Evolutionary conservation across 2,329 filamentous ascomycete species (phyloP).

Genomic region (Fusarium falciforme): DNA sequence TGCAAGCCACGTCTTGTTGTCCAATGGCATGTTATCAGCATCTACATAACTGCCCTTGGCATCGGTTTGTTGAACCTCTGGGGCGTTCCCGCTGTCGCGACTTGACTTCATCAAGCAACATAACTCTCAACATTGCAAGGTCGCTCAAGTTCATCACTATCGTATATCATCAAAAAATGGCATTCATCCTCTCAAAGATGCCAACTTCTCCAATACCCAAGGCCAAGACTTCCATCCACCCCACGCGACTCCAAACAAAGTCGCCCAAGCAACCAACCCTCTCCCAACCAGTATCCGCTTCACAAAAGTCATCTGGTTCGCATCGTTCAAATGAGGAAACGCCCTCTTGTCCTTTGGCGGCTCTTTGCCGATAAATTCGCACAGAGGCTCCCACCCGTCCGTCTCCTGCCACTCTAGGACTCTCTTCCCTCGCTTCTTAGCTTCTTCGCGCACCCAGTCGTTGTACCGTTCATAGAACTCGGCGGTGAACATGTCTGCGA

Average conservation of each 20-base stretch:
- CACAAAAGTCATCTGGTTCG: slow-evolving; percentile 5
- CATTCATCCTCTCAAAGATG: background rate
- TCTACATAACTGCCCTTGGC: background rate
- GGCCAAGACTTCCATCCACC: slow-evolving; percentile 5
- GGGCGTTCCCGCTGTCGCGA: background rate
- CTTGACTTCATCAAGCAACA: background rate
- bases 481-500: slow-evolving; percentile 1
- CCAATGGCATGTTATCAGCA: background rate
- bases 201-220: background rate
- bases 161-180: background rate
- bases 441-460: slow-evolving; percentile 43
- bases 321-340: slow-evolving; percentile 19
- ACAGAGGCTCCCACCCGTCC: slow-evolving; percentile 56
- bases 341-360: background rate
- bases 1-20: background rate
- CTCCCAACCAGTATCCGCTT: slow-evolving; percentile 1
- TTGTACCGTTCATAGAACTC: slow-evolving; percentile 29
- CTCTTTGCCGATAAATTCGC: slow-evolving; percentile 45
- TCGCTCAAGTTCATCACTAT: background rate
- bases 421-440: slow-evolving; percentile 41
- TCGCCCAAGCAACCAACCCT: slow-evolving; percentile 16
- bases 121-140: background rate
- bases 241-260: slow-evolving; percentile 3
- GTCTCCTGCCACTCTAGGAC: slow-evolving; percentile 39
- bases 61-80: background rate